A percentile compares a stretch with the other conserved stretches of the same genome.
Conservation (phyloP, 106 monocot species). For the Dioscorea dumetorum region DNA sequence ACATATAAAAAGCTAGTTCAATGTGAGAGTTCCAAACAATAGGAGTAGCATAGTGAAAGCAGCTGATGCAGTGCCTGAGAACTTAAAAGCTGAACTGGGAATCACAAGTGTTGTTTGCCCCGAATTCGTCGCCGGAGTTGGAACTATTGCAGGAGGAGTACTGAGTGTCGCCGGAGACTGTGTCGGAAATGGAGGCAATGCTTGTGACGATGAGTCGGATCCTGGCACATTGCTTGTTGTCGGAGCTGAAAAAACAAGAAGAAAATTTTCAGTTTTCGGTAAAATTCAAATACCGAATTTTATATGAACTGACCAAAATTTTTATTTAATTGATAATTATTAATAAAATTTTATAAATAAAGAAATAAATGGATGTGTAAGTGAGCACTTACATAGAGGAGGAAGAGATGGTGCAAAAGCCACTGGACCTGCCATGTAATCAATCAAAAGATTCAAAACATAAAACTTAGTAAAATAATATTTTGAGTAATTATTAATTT, state of each 20-base stretch:
- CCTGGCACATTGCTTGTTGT: neutral
- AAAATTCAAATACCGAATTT: neutral
- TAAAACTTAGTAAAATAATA: neutral
- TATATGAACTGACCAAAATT: neutral
- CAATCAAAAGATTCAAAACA: neutral
- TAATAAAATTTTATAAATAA: neutral
- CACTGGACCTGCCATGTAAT: constrained; percentile 18
- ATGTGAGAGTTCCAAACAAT: neutral
- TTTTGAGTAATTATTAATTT: too few species aligned
- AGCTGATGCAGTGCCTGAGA: constrained; percentile 5
- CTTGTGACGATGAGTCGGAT: constrained; percentile 3
- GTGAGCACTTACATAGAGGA: constrained; percentile 26
- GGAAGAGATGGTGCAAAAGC: constrained; percentile 35
- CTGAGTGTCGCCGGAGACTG: neutral
- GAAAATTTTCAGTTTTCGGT: neutral
- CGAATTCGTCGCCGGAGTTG: constrained; percentile 5
- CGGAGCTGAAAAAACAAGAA: neutral
- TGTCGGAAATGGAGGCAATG: neutral
- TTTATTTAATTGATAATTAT: neutral
- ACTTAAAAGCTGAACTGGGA: constrained; percentile 33
- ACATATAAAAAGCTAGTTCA: constrained; percentile 6
- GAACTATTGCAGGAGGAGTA: constrained; percentile 16
- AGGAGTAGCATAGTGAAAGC: constrained; percentile 7
- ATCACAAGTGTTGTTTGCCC: constrained; percentile 37
- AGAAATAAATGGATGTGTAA: neutral